phyloP scores from a whole-genome alignment of 176 grass and related monocot genomes.

The Aegilops bicornis region DNA sequence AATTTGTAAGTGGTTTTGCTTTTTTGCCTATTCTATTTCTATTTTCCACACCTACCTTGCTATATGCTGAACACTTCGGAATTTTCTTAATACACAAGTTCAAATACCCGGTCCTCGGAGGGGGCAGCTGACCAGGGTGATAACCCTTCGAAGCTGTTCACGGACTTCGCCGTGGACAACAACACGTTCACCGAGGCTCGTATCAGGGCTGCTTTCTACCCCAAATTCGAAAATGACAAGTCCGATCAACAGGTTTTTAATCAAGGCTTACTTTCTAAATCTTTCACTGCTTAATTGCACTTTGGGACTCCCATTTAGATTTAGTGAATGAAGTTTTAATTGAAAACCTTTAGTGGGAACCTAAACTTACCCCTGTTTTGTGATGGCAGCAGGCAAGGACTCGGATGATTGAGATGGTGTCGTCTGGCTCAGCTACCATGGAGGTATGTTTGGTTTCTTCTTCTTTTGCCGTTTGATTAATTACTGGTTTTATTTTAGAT shows the following conservation, averaged over 20 bases:
- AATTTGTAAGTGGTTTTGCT: too few relatives aligned
- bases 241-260: slow-evolving; percentile 66
- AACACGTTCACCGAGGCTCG: slow-evolving; percentile 57
- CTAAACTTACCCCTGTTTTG: not conserved
- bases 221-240: slow-evolving; percentile 95
- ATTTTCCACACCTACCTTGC: too few relatives aligned
- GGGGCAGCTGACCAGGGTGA: slow-evolving; percentile 14
- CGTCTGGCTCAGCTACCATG: slow-evolving; percentile 63
- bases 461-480: slow-evolving; percentile 13
- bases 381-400: slow-evolving; percentile 61
- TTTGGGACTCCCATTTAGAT: not conserved
- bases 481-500: not conserved
- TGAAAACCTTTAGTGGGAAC: not conserved
- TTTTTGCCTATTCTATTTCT: too few relatives aligned
- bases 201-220: slow-evolving; percentile 87
- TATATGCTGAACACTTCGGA: too few relatives aligned
- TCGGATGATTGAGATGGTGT: slow-evolving; percentile 86
- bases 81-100: too few relatives aligned
- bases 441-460: slow-evolving; percentile 53
- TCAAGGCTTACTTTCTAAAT: not conserved
- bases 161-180: slow-evolving; percentile 52
- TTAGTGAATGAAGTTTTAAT: not conserved
- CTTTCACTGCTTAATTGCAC: not conserved
- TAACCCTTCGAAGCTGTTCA: slow-evolving; percentile 40
- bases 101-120: not conserved